Conservation (phyloP, 1,284 basidiomycete genomes). For the Entoloma clypeatum region DNA sequence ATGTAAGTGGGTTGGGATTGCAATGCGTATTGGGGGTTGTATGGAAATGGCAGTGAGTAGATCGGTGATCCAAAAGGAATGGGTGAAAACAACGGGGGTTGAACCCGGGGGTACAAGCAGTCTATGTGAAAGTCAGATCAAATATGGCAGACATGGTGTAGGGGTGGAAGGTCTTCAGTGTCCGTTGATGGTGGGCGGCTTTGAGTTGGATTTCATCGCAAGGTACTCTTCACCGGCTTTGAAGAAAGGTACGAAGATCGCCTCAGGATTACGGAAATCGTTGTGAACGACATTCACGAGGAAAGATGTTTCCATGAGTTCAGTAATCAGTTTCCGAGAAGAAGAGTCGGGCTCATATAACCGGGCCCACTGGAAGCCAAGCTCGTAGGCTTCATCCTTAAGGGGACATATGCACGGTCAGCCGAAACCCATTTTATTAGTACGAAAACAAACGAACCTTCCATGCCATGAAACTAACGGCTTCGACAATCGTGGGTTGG, state of each 20-base stretch:
- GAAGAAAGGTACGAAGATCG: conserved; percentile 87
- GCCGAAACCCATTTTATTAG: background rate
- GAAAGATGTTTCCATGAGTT: conserved; percentile 79
- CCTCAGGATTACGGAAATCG: conserved; percentile 82
- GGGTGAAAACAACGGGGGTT: conserved; percentile 61
- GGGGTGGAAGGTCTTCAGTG: conserved; percentile 18
- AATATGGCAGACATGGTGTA: conserved; percentile 9
- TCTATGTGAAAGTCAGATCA: conserved; percentile 16
- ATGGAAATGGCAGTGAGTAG: conserved; percentile 26
- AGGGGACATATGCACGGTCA: conserved; percentile 3
- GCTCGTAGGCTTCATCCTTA: conserved; percentile 94
- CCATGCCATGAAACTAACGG: conserved; percentile 96
- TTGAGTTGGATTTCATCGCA: conserved; percentile 35
- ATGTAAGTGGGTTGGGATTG: too few species aligned
- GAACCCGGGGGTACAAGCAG: conserved; percentile 49
- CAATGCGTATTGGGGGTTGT: conserved; percentile 17
- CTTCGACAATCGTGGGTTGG: conserved; percentile 98
- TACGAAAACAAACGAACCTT: conserved; percentile 55
- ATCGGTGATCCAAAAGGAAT: conserved; percentile 24
- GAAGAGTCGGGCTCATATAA: conserved; percentile 80
- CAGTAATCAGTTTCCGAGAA: conserved; percentile 73
- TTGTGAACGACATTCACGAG: conserved; percentile 98
- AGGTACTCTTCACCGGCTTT: conserved; percentile 64
- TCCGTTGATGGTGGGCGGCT: conserved; percentile 19
- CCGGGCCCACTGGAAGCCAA: conserved; percentile 91